Percentiles rank a stretch among this genome's conserved stretches.
These are phyloP conservation scores for Aspergillus spinulosporus DNA, from an alignment of 2,329 filamentous ascomycete genomes.

Conservation along the genomic window DNA sequence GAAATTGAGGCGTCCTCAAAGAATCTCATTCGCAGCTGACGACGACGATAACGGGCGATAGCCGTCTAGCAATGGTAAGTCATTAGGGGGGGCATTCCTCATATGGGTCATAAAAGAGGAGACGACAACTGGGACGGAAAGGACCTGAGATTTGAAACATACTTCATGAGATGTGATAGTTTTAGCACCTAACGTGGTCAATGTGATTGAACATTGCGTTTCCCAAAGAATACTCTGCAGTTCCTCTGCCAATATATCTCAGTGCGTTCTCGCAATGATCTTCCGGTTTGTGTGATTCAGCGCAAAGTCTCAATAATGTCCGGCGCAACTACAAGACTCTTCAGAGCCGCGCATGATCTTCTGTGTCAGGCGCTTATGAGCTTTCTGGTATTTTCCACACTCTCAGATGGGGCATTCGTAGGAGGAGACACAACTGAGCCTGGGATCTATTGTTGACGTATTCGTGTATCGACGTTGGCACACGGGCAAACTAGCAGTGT, in stretches of 20 bases:
- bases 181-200: not conserved
- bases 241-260: not conserved
- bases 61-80: not conserved
- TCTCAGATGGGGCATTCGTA: not conserved
- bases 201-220: not conserved
- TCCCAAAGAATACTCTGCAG: not conserved
- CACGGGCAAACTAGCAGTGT: not conserved
- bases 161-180: conserved; percentile 3
- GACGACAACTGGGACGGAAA: too few relatives aligned
- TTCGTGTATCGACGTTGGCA: not conserved
- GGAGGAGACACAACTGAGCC: not conserved
- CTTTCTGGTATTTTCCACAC: too few relatives aligned
- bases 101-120: too few relatives aligned
- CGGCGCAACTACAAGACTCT: not conserved
- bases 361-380: not conserved
- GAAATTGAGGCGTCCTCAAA: not conserved
- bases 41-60: not conserved
- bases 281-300: not conserved
- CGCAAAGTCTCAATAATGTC: not conserved
- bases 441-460: not conserved
- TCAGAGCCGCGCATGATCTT: conserved; percentile 6
- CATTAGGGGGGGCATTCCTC: too few relatives aligned
- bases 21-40: not conserved
- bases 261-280: not conserved
- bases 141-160: not conserved